Percentiles rank a stretch among this genome's conserved stretches.
Conservation (phyloP, 2,329 filamentous ascomycete species). For the Pseudocercospora musae region DNA sequence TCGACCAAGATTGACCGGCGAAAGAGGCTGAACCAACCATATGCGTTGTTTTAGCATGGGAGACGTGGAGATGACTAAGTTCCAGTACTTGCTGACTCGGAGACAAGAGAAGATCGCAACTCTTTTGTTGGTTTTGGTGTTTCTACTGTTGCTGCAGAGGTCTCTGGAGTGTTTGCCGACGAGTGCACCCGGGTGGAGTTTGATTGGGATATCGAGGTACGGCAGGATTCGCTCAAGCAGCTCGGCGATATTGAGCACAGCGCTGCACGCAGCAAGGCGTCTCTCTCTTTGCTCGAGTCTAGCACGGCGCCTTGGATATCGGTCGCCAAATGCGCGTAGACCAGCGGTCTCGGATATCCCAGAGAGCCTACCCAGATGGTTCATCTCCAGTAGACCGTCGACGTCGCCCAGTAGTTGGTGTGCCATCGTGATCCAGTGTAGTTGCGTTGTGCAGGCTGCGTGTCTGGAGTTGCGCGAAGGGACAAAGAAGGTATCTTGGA, state of each 20-base stretch:
- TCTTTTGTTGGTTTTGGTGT: not conserved
- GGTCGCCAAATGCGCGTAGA: not conserved
- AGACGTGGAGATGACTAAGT: not conserved
- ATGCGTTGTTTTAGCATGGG: not conserved
- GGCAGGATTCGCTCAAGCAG: not conserved
- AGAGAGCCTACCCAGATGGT: not conserved
- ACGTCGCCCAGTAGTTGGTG: not conserved
- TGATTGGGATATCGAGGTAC: not conserved
- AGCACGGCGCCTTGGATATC: not conserved
- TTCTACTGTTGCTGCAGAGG: not conserved
- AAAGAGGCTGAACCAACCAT: not conserved
- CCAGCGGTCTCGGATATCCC: not conserved
- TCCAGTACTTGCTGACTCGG: not conserved
- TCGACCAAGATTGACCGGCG: not conserved
- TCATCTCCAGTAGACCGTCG: not conserved
- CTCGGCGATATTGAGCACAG: slow-evolving; percentile 1
- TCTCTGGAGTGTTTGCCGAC: not conserved
- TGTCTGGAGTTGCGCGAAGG: not conserved
- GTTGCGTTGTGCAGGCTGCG: not conserved
- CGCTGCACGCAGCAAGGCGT: not conserved
- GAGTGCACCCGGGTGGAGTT: not conserved
- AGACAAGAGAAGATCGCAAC: not conserved
- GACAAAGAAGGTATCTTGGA: not conserved
- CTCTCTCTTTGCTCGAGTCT: not conserved
- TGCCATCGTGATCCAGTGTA: not conserved